Conservation (phyloP, 495 filamentous ascomycete genomes). For the Talaromyces liani region DNA sequence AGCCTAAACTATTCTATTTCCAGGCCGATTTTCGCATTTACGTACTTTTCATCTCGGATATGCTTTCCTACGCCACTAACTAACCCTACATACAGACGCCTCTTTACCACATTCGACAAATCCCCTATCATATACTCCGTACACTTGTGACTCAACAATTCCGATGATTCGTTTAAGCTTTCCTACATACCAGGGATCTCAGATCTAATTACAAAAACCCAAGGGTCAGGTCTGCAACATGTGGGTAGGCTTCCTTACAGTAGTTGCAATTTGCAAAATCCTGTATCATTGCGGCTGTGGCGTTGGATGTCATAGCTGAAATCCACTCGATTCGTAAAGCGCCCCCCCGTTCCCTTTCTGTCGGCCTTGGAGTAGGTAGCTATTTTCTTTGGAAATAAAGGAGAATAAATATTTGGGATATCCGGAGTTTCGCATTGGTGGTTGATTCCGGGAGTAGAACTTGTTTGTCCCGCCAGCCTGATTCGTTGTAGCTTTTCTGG, state of each 20-base stretch:
- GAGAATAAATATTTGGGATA: not conserved
- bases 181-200: not conserved
- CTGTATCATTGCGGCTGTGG: constrained; percentile 4
- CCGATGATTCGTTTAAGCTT: not conserved
- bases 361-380: not conserved
- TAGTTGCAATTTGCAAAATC: not conserved
- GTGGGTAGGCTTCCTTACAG: not conserved
- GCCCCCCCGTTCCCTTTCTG: not conserved
- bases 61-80: not conserved
- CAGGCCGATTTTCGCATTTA: not conserved
- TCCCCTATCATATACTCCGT: not conserved
- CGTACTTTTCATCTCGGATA: not conserved
- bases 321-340: constrained; percentile 1
- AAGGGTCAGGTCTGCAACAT: not conserved
- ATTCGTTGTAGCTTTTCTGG: not conserved
- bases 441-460: not conserved
- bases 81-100: not conserved
- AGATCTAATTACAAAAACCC: not conserved
- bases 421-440: not conserved
- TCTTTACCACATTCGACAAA: not conserved
- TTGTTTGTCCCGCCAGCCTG: not conserved
- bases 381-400: not conserved
- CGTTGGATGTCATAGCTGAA: constrained; percentile 4
- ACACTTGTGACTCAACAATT: not conserved
- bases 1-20: not conserved